Conservation (phyloP, 1,139 yeast genomes). For the Diutina sp. region DNA sequence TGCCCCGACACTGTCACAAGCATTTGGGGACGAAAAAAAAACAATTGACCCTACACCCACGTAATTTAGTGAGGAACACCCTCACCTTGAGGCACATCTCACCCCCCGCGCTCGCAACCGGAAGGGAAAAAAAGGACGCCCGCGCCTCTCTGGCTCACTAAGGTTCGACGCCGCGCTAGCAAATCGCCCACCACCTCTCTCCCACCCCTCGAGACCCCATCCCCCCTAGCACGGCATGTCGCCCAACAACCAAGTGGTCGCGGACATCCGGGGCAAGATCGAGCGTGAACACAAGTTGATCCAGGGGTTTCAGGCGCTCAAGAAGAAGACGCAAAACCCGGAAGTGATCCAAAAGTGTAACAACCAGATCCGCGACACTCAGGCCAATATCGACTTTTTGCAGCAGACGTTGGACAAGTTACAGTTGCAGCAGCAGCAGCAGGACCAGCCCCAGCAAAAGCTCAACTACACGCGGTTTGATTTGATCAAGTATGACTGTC, state of each 20-base stretch:
- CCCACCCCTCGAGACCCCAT: background rate
- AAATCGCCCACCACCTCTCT: background rate
- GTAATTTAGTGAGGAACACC: background rate
- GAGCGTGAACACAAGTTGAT: constrained; percentile 81
- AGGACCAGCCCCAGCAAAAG: constrained; percentile 5
- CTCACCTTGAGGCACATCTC: background rate
- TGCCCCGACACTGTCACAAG: too few species aligned
- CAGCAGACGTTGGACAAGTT: constrained; percentile 65
- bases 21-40: background rate
- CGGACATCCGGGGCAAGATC: constrained; percentile 69
- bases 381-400: constrained; percentile 78
- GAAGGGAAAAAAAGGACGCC: background rate
- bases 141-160: background rate
- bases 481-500: constrained; percentile 82
- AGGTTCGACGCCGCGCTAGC: background rate
- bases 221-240: background rate
- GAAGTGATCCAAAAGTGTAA: constrained; percentile 86
- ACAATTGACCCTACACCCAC: background rate
- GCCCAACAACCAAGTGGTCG: constrained; percentile 18
- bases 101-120: background rate
- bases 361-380: constrained; percentile 82
- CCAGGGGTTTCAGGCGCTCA: constrained; percentile 73
- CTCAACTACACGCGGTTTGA: constrained; percentile 60
- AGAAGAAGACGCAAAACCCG: constrained; percentile 64
- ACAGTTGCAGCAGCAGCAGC: constrained; percentile 6